Evolutionary conservation across 2,329 filamentous ascomycete species (phyloP).

Genomic region (Calonectria pauciramosa): DNA sequence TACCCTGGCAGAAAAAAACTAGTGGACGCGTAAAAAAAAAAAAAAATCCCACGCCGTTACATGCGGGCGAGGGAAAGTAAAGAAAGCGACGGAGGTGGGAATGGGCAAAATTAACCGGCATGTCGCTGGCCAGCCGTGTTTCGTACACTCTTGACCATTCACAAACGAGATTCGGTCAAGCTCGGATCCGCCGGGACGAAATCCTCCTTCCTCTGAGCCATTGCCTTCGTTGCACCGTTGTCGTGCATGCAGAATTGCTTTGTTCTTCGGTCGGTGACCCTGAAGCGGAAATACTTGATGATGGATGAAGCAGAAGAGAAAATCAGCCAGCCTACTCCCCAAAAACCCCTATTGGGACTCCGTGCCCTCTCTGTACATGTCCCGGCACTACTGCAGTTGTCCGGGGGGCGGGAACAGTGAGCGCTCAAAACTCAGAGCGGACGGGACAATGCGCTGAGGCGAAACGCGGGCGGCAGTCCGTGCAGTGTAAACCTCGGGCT

Average conservation of each 20-base stretch:
- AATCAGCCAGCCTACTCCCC: background rate
- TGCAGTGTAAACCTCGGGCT: conserved; percentile 21
- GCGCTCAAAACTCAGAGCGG: conserved; percentile 16
- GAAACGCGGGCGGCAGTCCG: conserved; percentile 30
- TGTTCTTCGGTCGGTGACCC: background rate
- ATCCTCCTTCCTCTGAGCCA: background rate
- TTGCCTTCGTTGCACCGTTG: conserved; percentile 9
- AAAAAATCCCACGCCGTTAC: background rate
- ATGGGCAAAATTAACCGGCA: conserved; percentile 17
- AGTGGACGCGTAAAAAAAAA: background rate
- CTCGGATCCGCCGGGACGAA: conserved; percentile 16
- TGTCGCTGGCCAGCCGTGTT: conserved; percentile 2
- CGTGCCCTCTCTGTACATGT: background rate
- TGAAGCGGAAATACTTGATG: conserved; percentile 8
- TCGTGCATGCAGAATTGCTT: conserved; percentile 19
- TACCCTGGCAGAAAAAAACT: background rate
- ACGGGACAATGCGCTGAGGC: conserved; percentile 29
- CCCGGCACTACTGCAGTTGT: conserved; percentile 21
- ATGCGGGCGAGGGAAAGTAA: background rate
- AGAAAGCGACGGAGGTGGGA: background rate
- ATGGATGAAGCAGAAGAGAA: background rate
- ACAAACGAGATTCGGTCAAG: conserved; percentile 12
- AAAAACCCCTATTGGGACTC: background rate
- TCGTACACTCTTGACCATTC: background rate
- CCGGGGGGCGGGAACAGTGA: conserved; percentile 26